A percentile compares a stretch with the other conserved stretches of the same genome.
Evolutionary conservation across 1,284 basidiomycete species (phyloP).

Genomic region (Rhodotorula sp.): DNA sequence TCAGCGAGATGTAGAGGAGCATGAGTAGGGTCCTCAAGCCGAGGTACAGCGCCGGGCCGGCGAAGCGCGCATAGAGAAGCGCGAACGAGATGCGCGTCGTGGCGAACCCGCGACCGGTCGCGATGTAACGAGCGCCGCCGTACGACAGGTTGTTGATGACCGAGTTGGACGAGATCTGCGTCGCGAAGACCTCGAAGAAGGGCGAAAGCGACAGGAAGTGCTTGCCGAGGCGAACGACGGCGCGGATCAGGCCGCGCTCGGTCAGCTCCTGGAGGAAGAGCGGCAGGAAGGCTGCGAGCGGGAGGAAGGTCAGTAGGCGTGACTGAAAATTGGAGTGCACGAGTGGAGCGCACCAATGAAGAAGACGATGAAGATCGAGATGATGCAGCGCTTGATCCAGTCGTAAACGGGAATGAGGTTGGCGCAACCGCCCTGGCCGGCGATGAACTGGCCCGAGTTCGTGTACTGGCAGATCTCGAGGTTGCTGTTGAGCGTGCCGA

Average conservation of each 20-base stretch:
- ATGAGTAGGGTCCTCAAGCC: constrained; percentile 87
- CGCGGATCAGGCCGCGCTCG: constrained; percentile 85
- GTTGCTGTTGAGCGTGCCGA: constrained; percentile 83
- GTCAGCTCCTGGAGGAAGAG: constrained; percentile 92
- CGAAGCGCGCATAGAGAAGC: constrained; percentile 91
- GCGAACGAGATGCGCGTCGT: constrained; percentile 89
- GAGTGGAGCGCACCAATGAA: constrained; percentile 62
- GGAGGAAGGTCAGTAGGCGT: not conserved
- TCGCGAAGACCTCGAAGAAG: constrained; percentile 92
- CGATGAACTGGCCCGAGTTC: constrained; percentile 65
- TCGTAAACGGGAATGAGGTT: constrained; percentile 83
- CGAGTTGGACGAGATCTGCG: constrained; percentile 93
- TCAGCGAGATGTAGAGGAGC: constrained; percentile 84
- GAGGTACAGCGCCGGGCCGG: constrained; percentile 92
- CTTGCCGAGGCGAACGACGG: constrained; percentile 81
- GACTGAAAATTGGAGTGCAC: not conserved
- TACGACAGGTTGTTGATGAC: constrained; percentile 92
- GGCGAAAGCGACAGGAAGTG: constrained; percentile 92
- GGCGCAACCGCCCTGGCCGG: constrained; percentile 82
- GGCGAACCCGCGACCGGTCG: constrained; percentile 97
- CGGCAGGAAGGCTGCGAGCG: constrained; percentile 42
- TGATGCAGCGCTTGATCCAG: constrained; percentile 92
- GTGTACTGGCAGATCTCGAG: constrained; percentile 77
- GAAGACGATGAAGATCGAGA: constrained; percentile 95
- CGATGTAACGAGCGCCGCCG: constrained; percentile 93